phyloP scores from a whole-genome alignment of 345 rosid species.

The Hypericum androsaemum region DNA sequence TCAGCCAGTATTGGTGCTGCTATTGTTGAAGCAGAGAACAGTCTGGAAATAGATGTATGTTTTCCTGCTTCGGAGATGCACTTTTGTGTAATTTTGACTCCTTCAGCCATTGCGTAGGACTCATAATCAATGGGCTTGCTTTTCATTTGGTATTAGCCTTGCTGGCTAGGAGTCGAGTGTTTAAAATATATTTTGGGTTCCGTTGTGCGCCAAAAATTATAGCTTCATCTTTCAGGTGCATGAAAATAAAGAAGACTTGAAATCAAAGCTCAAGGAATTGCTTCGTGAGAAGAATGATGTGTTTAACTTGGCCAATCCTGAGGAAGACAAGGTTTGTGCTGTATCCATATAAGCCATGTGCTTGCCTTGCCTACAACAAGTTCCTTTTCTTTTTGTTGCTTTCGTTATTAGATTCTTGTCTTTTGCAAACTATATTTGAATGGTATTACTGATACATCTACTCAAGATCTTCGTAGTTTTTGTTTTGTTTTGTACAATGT shows the following conservation, averaged over 20 bases:
- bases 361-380: neutral
- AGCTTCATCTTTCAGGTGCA: conserved; percentile 28
- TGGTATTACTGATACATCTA: no score
- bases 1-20: conserved; percentile 60
- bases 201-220: neutral
- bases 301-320: conserved; percentile 48
- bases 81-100: conserved; percentile 34
- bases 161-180: conserved; percentile 39
- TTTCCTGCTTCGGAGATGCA: conserved; percentile 36
- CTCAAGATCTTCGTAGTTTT: no score
- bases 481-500: no score
- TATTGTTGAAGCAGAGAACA: conserved; percentile 64
- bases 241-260: conserved; percentile 61
- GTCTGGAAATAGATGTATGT: conserved; percentile 75
- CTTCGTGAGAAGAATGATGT: conserved; percentile 61
- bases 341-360: neutral
- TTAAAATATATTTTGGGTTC: conserved; percentile 4
- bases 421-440: no score
- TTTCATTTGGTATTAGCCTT: conserved; percentile 39
- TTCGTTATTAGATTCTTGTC: neutral
- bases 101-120: conserved; percentile 29
- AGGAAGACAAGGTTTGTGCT: conserved; percentile 71
- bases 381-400: neutral
- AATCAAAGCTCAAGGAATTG: conserved; percentile 57
- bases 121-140: conserved; percentile 29